Evolutionary conservation across 768 basidiomycete genomes (phyloP), one percentile per base, ranked within the genome.

Genomic region (Gymnopilus junonius): DNA sequence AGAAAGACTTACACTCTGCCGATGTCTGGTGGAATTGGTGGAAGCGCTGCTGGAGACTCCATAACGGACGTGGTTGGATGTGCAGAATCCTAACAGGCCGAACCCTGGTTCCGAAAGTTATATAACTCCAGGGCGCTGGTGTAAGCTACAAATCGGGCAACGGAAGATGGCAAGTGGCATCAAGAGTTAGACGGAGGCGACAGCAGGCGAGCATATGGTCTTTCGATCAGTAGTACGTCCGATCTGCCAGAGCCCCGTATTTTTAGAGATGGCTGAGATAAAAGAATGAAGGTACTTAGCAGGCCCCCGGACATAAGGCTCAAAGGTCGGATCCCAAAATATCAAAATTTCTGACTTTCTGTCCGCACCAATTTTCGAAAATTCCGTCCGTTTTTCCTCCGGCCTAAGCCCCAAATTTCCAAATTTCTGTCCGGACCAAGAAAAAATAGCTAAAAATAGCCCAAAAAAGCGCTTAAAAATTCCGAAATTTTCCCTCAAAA

Each of bases 1-100:
- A n/a, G n/a, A n/a, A n/a, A 32, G 37, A 31, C 62, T 63, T 40
- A 63, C 62, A 58, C 43, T 54, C 62, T 63, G 17, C 62, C 62
- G 31, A 63, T 63, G 50, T 63, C 62, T 50, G 62, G 25, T 37
- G 62, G 62, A 43, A 63, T 63, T 10, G 61, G 42, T 5, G 54
- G 54, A 21, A 56, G 61, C 14, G 8, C 51, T 61, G 53, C n/a
- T n/a, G n/a, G 37, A 55, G 61, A 48, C 58, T n/a, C n/a, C n/a
- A 59, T 59, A 34, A 48, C 23, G 21, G 58, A 59, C 15, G 58
- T 48, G 35, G 48, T 42, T 58, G 35, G 43, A 21, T 58, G 31
- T 14, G 40, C 42, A 32, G 54, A 43, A 29, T 46, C 42, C 29
- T 46, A 14, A 15, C 23, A 42, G 29, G 8, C 21, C 39, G 39